A percentile compares a stretch with the other conserved stretches of the same genome.
Evolutionary conservation across 371 early-diverging fungal species (phyloP).

Genomic region (Lichtheimia corymbifera): DNA sequence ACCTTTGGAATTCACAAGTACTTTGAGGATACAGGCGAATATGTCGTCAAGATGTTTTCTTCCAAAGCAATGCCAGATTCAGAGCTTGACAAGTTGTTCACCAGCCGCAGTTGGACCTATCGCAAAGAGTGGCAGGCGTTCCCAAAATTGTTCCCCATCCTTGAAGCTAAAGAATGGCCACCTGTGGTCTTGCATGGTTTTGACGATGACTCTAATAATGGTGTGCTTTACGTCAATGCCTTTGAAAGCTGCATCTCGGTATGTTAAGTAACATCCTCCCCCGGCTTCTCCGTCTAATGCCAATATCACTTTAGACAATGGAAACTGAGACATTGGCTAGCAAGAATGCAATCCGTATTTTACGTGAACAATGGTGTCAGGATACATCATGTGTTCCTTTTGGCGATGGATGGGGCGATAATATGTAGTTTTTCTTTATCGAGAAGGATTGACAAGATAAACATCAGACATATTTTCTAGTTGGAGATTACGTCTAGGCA

Average conservation of each 20-base stretch:
- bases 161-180: constrained; percentile 16
- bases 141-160: constrained; percentile 53
- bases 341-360: constrained; percentile 54
- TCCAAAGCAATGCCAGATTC: constrained; percentile 32
- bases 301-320: constrained; percentile 52
- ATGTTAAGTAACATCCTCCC: constrained; percentile 15
- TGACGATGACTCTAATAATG: constrained; percentile 27
- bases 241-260: constrained; percentile 65
- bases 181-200: constrained; percentile 27
- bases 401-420: constrained; percentile 47
- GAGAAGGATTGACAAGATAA: constrained; percentile 40
- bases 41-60: constrained; percentile 64
- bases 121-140: constrained; percentile 71
- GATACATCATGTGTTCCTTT: constrained; percentile 24
- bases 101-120: constrained; percentile 54
- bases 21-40: constrained; percentile 48
- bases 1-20: constrained; percentile 47
- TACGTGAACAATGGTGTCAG: constrained; percentile 52
- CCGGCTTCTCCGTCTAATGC: too few relatives aligned
- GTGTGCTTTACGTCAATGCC: constrained; percentile 59
- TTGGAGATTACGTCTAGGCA: constrained; percentile 46
- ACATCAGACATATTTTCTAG: constrained; percentile 58
- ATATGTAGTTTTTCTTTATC: background rate
- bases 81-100: constrained; percentile 47
- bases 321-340: constrained; percentile 65